phyloP scores from a whole-genome alignment of 2,329 filamentous ascomycete genomes.

The Colletotrichum eremochloae region DNA sequence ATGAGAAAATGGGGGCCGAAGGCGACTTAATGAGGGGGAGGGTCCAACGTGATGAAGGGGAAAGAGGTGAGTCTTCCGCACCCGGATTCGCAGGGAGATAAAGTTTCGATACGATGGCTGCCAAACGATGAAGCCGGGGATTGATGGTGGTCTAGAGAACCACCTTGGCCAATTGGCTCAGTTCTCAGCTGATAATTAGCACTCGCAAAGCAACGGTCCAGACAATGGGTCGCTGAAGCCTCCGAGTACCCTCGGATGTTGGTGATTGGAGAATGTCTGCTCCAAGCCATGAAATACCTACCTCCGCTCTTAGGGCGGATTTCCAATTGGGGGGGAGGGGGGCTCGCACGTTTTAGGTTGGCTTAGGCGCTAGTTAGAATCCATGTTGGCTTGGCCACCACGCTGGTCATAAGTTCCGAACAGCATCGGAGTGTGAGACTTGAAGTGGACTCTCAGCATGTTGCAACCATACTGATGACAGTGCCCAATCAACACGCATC shows the following conservation, averaged over 20 bases:
- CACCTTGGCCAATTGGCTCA: neutral
- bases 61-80: slow-evolving; percentile 2
- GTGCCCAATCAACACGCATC: neutral
- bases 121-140: neutral
- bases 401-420: slow-evolving; percentile 29
- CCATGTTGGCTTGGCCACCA: neutral
- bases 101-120: neutral
- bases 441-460: neutral
- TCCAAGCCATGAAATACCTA: slow-evolving; percentile 13
- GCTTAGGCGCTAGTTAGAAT: slow-evolving; percentile 2
- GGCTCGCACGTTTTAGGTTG: slow-evolving; percentile 7
- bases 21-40: too few species aligned
- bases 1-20: neutral
- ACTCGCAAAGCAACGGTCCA: neutral
- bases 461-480: neutral
- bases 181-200: neutral
- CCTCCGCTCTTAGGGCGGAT: slow-evolving; percentile 36
- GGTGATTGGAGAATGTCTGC: slow-evolving; percentile 27
- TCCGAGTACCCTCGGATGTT: slow-evolving; percentile 33
- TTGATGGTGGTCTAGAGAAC: neutral
- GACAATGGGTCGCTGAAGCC: slow-evolving; percentile 3
- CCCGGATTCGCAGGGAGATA: slow-evolving; percentile 12
- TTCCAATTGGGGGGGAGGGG: slow-evolving; percentile 1
- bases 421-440: slow-evolving; percentile 23
- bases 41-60: neutral